Evolutionary conservation across 306 rosid genomes (phyloP), one percentile per base, ranked within the genome.

Genomic region (Hippophae rhamnoides): DNA sequence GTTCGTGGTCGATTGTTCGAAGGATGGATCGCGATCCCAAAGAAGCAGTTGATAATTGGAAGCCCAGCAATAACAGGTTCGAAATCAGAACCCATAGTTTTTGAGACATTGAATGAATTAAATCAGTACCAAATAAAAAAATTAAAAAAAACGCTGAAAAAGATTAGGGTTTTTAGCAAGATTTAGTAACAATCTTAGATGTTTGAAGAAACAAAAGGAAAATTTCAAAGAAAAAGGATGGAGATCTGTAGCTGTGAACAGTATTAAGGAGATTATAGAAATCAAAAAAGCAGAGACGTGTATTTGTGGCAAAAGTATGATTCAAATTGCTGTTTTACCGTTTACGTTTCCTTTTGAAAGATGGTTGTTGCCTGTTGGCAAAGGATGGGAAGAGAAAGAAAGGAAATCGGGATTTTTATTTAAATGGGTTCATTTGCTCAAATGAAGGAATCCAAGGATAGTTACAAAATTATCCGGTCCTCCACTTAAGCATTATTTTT

Each of bases 21-120:
- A 90, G 97, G 60, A 90, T 78, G 71, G 86, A 83, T 11, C 77
- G 85, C 43, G 94, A 77, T 12, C 83, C 84, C 38, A 41, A 25
- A 10, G 68, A 72, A 47, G 65, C 69, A 43, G 68, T 12, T 5
- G 81, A 65, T 26, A 78, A 76, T 11, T 67, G 61, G 41, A 59
- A 64, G 62, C 72, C 65, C 60, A 78, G 48, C 51, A 57, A 76
- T 62, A 78, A 56, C 54, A 76, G 55, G 67, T 71, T 69, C 63
- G 81, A 66, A 64, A 74, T 53, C 60, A 83, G 61, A 69, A 67
- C 72, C 77, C 70, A 5, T 61, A 71, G 74, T 67, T 58, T 44
- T 62, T 47, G 68, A 70, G 79, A 64, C 75, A 85, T 81, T 69
- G 72, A 66, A 57, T 48, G 9, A 10, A 47, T 23, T 42, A 47